These are phyloP conservation scores for Globisporangium middletonii DNA, from an alignment of 352 stramenopile species.

Conservation along the genomic window DNA sequence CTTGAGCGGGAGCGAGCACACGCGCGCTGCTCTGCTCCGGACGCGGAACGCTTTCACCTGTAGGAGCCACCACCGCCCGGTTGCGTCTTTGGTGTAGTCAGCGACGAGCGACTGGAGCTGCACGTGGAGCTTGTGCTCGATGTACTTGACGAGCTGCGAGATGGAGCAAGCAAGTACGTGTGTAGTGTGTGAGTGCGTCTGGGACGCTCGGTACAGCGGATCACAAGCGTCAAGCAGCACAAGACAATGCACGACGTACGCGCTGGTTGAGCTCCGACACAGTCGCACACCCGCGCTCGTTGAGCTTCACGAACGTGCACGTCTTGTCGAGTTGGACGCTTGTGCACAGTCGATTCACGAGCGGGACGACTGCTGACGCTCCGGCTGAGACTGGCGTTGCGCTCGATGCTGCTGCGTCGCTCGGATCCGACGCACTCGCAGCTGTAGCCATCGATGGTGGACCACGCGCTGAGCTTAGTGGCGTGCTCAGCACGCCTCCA, in stretches of 20 bases:
- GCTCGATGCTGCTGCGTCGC: background rate
- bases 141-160: conserved; percentile 58
- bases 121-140: conserved; percentile 60
- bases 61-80: conserved; percentile 71
- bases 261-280: conserved; percentile 67
- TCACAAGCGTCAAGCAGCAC: background rate
- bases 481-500: background rate
- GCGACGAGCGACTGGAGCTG: conserved; percentile 57
- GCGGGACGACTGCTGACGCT: conserved; percentile 17
- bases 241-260: conserved; percentile 21
- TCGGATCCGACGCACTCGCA: background rate
- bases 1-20: conserved; percentile 35
- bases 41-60: conserved; percentile 78
- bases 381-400: background rate
- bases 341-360: conserved; percentile 55
- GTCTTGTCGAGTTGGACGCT: conserved; percentile 54
- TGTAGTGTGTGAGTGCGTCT: background rate
- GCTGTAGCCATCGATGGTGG: background rate
- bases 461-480: background rate
- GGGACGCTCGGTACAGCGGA: background rate
- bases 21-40: conserved; percentile 24
- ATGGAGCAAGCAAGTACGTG: background rate
- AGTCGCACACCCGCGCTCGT: conserved; percentile 53
- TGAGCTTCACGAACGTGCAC: conserved; percentile 80
- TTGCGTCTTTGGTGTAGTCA: conserved; percentile 65